Conservation (phyloP, 139 green algal genomes). For the Volvox reticuliferus region DNA sequence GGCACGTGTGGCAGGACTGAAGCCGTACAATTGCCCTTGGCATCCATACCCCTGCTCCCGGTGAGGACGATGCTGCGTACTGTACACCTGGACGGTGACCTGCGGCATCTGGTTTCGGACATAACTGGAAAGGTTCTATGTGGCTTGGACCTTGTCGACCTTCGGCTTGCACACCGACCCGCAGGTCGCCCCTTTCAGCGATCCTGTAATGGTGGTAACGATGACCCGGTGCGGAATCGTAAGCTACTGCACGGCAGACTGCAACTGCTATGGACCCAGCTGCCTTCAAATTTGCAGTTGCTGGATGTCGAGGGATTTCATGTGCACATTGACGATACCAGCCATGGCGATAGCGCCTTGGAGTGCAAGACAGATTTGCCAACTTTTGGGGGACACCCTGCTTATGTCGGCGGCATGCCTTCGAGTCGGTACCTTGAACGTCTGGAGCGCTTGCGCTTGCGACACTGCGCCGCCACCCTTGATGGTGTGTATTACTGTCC, state of each 20-base stretch:
- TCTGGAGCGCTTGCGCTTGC: slow-evolving; percentile 4
- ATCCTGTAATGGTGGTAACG: too few relatives aligned
- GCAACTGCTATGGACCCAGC: background rate
- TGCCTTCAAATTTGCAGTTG: background rate
- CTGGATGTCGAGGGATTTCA: slow-evolving; percentile 16
- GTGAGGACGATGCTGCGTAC: background rate
- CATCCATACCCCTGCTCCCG: background rate
- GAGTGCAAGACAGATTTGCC: too few relatives aligned
- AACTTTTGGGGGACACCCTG: too few relatives aligned
- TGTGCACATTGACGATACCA: background rate
- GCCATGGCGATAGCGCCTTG: background rate
- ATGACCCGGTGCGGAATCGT: background rate
- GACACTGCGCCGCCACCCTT: slow-evolving; percentile 14
- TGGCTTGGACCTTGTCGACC: background rate
- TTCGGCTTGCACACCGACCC: slow-evolving; percentile 36
- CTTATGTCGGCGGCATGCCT: background rate
- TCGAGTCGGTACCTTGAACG: background rate
- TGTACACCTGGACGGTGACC: slow-evolving; percentile 15
- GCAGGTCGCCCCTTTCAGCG: background rate
- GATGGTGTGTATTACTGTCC: background rate
- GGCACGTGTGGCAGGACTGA: background rate
- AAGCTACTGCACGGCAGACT: background rate
- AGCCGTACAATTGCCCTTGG: background rate
- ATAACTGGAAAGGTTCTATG: background rate
- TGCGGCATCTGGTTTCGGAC: background rate